Evolutionary conservation across 805 yeast species (phyloP).

Genomic region (Brettanomyces custersianus): DNA sequence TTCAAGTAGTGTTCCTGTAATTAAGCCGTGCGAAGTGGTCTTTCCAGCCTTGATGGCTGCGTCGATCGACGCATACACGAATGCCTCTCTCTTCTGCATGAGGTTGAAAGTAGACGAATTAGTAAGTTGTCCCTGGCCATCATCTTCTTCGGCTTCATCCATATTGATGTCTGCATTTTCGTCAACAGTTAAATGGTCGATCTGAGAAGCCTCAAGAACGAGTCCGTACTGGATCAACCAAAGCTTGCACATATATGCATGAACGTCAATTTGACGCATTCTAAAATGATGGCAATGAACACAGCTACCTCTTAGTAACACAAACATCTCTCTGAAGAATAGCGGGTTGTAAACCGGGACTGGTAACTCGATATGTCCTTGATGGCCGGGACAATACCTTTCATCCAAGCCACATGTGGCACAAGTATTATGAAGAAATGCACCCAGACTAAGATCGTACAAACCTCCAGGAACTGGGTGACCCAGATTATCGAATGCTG

Average conservation of each 20-base stretch:
- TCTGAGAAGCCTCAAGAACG: constrained; percentile 62
- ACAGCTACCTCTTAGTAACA: constrained; percentile 77
- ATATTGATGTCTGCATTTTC: constrained; percentile 21
- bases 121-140: constrained; percentile 30
- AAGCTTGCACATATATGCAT: constrained; percentile 69
- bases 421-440: constrained; percentile 81
- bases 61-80: constrained; percentile 61
- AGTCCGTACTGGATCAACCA: constrained; percentile 82
- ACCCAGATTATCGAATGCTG: constrained; percentile 91
- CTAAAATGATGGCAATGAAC: constrained; percentile 84
- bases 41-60: constrained; percentile 71
- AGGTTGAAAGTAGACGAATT: constrained; percentile 30
- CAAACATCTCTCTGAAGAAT: constrained; percentile 85
- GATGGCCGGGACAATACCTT: constrained; percentile 93
- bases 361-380: constrained; percentile 96
- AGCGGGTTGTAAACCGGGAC: constrained; percentile 92
- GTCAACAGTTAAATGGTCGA: constrained; percentile 50
- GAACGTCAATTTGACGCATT: constrained; percentile 59
- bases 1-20: constrained; percentile 78
- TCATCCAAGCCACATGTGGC: constrained; percentile 95
- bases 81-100: constrained; percentile 53
- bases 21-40: constrained; percentile 55
- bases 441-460: constrained; percentile 93
- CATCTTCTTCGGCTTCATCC: constrained; percentile 37
- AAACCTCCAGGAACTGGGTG: constrained; percentile 93